Conservation (phyloP, 495 filamentous ascomycete genomes). For the Polyplosphaeria fusca region DNA sequence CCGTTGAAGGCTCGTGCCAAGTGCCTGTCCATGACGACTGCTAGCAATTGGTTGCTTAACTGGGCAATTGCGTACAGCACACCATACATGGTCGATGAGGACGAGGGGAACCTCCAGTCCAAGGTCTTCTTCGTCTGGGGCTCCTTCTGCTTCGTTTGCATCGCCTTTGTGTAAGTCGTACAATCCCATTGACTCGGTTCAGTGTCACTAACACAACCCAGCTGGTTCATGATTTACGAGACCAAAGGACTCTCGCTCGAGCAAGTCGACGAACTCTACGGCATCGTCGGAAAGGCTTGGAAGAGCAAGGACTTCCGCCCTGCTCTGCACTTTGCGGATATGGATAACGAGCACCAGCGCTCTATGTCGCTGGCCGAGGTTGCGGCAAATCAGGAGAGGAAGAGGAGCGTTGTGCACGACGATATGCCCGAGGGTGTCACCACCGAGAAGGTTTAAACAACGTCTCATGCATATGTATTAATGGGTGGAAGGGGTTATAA, state of each 20-base stretch:
- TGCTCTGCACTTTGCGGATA: conserved; percentile 30
- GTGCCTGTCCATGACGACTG: conserved; percentile 42
- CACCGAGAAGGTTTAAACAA: conserved; percentile 19
- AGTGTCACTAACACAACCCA: not conserved
- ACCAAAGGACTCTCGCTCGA: conserved; percentile 43
- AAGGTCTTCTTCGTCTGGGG: conserved; percentile 47
- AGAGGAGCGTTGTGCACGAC: conserved; percentile 24
- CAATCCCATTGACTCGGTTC: not conserved
- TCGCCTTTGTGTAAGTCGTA: conserved; percentile 38
- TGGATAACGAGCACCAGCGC: conserved; percentile 14
- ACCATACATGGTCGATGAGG: conserved; percentile 43
- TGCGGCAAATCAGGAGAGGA: conserved; percentile 28
- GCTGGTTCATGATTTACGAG: conserved; percentile 42
- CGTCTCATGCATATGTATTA: too few relatives aligned
- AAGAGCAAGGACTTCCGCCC: conserved; percentile 36
- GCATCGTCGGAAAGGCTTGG: conserved; percentile 38
- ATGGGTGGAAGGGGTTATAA: too few relatives aligned
- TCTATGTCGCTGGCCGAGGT: conserved; percentile 27
- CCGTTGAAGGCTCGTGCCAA: conserved; percentile 44
- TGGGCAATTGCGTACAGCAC: conserved; percentile 45
- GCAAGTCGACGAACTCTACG: conserved; percentile 45
- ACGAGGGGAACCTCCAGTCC: conserved; percentile 40
- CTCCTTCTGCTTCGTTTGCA: conserved; percentile 39
- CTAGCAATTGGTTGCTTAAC: conserved; percentile 46
- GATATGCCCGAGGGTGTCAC: not conserved